Conservation (phyloP, 352 stramenopile species). For the Globisporangium spiculum region DNA sequence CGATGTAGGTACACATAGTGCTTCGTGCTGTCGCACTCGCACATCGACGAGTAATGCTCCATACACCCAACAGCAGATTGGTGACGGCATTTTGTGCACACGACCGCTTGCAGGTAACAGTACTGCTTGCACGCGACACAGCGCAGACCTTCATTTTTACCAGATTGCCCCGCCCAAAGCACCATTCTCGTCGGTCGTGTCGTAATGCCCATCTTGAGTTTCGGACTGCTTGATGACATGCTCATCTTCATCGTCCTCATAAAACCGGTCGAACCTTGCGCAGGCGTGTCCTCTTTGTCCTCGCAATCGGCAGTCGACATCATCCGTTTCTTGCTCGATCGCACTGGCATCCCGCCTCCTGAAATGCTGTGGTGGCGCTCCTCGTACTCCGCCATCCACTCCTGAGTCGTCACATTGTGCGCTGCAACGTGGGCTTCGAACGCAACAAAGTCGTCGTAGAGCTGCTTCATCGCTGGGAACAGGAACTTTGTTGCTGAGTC, state of each 20-base stretch:
- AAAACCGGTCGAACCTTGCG: constrained; percentile 11
- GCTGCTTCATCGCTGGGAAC: constrained; percentile 55
- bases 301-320: constrained; percentile 21
- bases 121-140: constrained; percentile 82
- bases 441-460: constrained; percentile 50
- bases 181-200: constrained; percentile 69
- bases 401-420: constrained; percentile 33
- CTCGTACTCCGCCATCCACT: constrained; percentile 55
- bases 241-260: constrained; percentile 23
- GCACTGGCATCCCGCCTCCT: constrained; percentile 3
- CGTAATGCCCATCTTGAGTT: constrained; percentile 31
- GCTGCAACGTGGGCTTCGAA: constrained; percentile 45
- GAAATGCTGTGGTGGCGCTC: constrained; percentile 22
- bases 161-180: constrained; percentile 75
- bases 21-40: constrained; percentile 52
- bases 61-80: constrained; percentile 62
- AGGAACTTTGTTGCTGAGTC: constrained; percentile 46
- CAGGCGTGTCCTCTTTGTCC: constrained; percentile 31
- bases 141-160: constrained; percentile 71
- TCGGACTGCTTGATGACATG: constrained; percentile 10
- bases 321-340: constrained; percentile 18
- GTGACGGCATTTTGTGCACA: constrained; percentile 70
- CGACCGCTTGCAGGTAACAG: constrained; percentile 81
- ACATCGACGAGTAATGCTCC: constrained; percentile 77
- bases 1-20: constrained; percentile 68